Base-by-base conservation (phyloP, 2,329 filamentous ascomycete species). In the Trichoderma hamatum region DNA sequence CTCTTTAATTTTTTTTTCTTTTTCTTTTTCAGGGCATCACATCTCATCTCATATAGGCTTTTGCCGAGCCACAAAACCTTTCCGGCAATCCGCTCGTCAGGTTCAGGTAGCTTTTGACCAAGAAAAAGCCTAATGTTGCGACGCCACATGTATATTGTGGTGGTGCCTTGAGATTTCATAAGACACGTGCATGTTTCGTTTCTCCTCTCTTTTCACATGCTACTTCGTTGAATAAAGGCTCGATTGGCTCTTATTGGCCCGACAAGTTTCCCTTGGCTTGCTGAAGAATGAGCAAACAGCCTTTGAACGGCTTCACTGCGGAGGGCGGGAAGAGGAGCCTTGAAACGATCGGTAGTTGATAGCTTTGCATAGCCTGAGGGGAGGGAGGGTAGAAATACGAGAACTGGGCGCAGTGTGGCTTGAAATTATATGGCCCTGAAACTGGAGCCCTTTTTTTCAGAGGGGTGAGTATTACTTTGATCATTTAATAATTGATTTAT, bases 51-150 rank as follows among this genome's bases (percentile, higher is more conserved):
- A 16, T 28, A 16, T 34, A 34, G 32, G 16, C 21, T 26, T 19
- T 9, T 26, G 21, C 51, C 51, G 51, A 54, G 5, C 14, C 51
- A 26, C 51, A 51, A 30, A 51, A 30, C 14, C 46, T 10, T 36
- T 62, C 59, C 59, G 43, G 43, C n/a, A 46, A 34, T 63, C 46
- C 46, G 59, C 16, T 43, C 39, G 39, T 43, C 39, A 43, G 39
- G 39, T 43, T 28, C 39, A 62, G 32, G 59, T 62, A 62, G 59
- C 59, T 62, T 62, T 62, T 28, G 60, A 49, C 46, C n/a, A 63
- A 52, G 36, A 36, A 32, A 63, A 63, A 63, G 46, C 34, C 46
- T 63, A 62, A 51, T 52, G 3, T 6, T 5, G 43, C 43, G 9
- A 30, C 58, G 58, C 58, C 58, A 61, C 24, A 39, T 24, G 46